These are phyloP conservation scores for Tricholoma sp. DNA, from an alignment of 768 basidiomycete genomes.

Conservation along the genomic window DNA sequence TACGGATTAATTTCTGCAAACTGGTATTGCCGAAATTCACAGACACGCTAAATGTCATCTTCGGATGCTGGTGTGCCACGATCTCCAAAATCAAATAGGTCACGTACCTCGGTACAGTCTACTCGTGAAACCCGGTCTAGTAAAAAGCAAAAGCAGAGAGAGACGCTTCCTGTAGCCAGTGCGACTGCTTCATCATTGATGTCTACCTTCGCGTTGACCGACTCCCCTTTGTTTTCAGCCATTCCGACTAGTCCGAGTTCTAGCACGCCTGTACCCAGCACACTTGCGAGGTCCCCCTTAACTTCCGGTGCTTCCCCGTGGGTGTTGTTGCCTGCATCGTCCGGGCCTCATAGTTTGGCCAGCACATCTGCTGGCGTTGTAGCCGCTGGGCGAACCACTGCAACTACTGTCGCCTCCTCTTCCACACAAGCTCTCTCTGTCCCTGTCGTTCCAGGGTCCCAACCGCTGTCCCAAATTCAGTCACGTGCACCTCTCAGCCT, in stretches of 20 bases:
- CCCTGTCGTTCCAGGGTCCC: neutral
- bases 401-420: neutral
- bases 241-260: neutral
- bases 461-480: neutral
- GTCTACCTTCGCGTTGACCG: neutral
- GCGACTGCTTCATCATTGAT: neutral
- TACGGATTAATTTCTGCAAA: too few relatives aligned
- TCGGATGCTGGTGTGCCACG: neutral
- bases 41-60: neutral
- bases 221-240: neutral
- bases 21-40: neutral
- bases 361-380: neutral
- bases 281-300: neutral
- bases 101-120: neutral
- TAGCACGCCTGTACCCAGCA: neutral
- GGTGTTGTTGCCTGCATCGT: neutral
- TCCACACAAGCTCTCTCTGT: neutral
- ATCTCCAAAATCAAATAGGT: too few relatives aligned
- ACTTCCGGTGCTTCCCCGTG: neutral
- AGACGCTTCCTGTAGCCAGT: neutral
- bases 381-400: too few relatives aligned
- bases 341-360: neutral
- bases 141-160: neutral
- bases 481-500: neutral
- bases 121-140: neutral